A percentile compares a stretch with the other conserved stretches of the same genome.
Conservation (phyloP, 179 eudicot species). For the Vitellaria paradoxa region DNA sequence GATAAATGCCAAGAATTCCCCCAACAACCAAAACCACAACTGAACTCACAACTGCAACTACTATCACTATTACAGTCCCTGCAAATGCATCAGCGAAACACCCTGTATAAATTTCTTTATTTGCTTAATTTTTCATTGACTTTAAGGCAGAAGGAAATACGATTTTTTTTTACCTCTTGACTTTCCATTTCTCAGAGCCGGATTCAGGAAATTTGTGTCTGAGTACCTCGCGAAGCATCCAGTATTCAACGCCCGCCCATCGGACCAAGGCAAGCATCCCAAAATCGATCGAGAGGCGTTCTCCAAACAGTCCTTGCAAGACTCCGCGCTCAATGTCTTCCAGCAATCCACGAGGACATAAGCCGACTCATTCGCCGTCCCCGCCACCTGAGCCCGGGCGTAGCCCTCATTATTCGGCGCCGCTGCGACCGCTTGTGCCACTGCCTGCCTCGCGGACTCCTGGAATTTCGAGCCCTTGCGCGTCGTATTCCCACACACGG, state of each 20-base stretch:
- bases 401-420: conserved; percentile 35
- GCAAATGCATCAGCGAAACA: conserved; percentile 16
- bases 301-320: conserved; percentile 50
- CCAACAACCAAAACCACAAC: conserved; percentile 42
- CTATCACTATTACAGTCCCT: conserved; percentile 38
- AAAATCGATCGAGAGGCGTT: conserved; percentile 39
- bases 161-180: conserved; percentile 35
- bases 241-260: conserved; percentile 56
- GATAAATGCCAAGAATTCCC: conserved; percentile 32
- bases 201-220: conserved; percentile 52
- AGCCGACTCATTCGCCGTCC: conserved; percentile 34
- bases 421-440: conserved; percentile 31
- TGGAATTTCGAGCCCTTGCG: conserved; percentile 22
- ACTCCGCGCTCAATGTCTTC: conserved; percentile 40
- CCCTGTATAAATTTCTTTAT: not conserved
- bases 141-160: not conserved
- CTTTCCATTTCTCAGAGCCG: conserved; percentile 21
- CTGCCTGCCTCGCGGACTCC: conserved; percentile 36
- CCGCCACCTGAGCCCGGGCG: conserved; percentile 32
- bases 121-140: not conserved
- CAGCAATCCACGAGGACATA: conserved; percentile 61
- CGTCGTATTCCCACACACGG: conserved; percentile 52
- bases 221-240: conserved; percentile 78
- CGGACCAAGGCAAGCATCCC: conserved; percentile 53
- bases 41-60: conserved; percentile 48